These are phyloP conservation scores for Ceratocystis eucalypticola DNA, from an alignment of 2,329 filamentous ascomycete genomes.

Conservation along the genomic window DNA sequence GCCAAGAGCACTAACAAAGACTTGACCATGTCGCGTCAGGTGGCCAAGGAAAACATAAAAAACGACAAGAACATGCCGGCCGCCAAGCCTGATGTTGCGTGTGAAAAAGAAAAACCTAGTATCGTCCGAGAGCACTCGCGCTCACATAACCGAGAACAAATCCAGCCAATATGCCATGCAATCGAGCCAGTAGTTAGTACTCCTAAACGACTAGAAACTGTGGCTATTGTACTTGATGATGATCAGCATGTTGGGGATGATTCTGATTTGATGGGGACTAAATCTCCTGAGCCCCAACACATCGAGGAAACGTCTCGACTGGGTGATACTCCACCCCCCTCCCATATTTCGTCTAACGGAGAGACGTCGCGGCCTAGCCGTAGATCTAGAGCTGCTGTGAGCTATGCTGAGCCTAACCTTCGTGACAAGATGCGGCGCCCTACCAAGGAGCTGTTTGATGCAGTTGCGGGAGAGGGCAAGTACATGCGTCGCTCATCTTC, in stretches of 20 bases:
- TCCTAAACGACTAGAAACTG: constrained; percentile 13
- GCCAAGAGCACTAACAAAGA: constrained; percentile 49
- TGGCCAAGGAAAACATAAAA: constrained; percentile 9
- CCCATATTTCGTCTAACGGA: constrained; percentile 40
- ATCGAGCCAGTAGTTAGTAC: constrained; percentile 6
- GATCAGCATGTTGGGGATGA: constrained; percentile 20
- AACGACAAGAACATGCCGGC: neutral
- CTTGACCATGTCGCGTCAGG: constrained; percentile 26
- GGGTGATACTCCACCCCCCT: constrained; percentile 46
- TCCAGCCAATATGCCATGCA: constrained; percentile 3
- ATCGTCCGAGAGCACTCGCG: constrained; percentile 1
- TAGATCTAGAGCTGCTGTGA: constrained; percentile 53
- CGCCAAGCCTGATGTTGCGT: neutral
- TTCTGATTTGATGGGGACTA: neutral
- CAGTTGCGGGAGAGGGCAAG: constrained; percentile 52
- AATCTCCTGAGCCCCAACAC: constrained; percentile 35
- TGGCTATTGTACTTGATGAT: constrained; percentile 20
- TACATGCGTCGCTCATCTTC: constrained; percentile 29
- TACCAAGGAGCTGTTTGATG: constrained; percentile 61
- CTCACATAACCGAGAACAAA: neutral
- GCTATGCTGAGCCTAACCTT: constrained; percentile 71
- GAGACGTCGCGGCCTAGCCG: constrained; percentile 52
- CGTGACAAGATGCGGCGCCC: constrained; percentile 74
- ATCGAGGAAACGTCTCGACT: constrained; percentile 26
- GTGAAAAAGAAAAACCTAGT: neutral